Conservation (phyloP, 2,329 filamentous ascomycete genomes). For the Macroventuria anomochaeta region DNA sequence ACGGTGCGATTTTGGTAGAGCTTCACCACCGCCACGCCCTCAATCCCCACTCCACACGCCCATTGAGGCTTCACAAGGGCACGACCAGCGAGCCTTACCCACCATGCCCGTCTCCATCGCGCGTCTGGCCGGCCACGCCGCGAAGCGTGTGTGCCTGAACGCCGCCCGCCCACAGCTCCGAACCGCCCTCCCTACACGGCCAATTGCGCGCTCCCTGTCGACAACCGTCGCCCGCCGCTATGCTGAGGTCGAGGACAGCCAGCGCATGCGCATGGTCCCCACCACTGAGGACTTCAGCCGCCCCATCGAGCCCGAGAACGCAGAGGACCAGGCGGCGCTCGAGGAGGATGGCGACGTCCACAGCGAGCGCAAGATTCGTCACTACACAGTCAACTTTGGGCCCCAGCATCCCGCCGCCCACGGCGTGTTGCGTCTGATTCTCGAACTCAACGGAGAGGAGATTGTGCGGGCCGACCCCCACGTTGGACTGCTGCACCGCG, state of each 20-base stretch:
- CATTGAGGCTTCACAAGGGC: constrained; percentile 45
- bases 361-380: constrained; percentile 82
- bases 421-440: constrained; percentile 95
- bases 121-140: constrained; percentile 74
- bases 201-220: constrained; percentile 68
- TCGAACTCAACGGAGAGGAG: constrained; percentile 97
- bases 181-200: constrained; percentile 47
- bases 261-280: constrained; percentile 67
- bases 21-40: constrained; percentile 40
- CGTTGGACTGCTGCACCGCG: constrained; percentile 92
- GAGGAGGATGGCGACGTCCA: constrained; percentile 52
- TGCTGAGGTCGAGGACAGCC: constrained; percentile 60
- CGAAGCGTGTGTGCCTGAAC: constrained; percentile 68
- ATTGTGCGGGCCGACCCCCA: constrained; percentile 96
- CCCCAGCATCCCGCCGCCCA: constrained; percentile 98
- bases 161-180: constrained; percentile 57
- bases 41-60: constrained; percentile 41
- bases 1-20: constrained; percentile 37
- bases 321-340: constrained; percentile 53
- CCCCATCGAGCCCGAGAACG: constrained; percentile 54
- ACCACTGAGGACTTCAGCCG: constrained; percentile 69
- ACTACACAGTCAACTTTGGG: constrained; percentile 99
- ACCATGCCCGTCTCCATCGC: constrained; percentile 74
- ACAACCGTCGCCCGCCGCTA: constrained; percentile 68
- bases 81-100: constrained; percentile 36